Evolutionary conservation across 371 early-diverging fungal genomes (phyloP), one percentile per base, ranked within the genome.

Genomic region (Rhizopus stolonifer): DNA sequence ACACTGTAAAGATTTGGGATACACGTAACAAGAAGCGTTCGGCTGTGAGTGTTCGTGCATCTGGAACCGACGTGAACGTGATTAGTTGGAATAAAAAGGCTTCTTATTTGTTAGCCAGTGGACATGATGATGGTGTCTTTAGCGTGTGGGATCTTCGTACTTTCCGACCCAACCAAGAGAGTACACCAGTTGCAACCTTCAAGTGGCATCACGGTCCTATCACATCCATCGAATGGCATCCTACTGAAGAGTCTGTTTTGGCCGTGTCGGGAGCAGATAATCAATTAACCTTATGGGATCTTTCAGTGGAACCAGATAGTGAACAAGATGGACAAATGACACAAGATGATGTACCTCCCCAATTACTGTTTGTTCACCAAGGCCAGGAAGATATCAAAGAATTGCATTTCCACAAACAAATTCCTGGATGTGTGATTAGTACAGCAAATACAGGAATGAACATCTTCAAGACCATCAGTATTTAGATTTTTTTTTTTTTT

Each of bases 211-310:
- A 82, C 46, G 83, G 79, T 23, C 89, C 95, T 4, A 87, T 98
- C 57, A 95, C 96, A 3, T 94, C 95, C 9, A 92, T 98, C 56
- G 97, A 98, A 72, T 98, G 98, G 98, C 89, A 92, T 58, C 95
- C 96, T 6, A 82, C 79, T 2, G 98, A 98, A 61, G 89, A 90
- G 55, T 95, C 96, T 11, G 86, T 94, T 14, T 65, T 96, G 43
- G 94, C 88, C n/a, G 96, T 92, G 9, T 73, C 93, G 6, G 95
- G 96, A 10, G 95, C 91, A 10, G 98, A 98, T 67, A 90, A 98
- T 61, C 97, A 96, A 77, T 65, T 95, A 29, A 93, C 97, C n/a
- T 61, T 97, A 22, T 98, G 98, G 98, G 98, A 98, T 72, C 77
- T 96, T 34, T 91, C 95, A 4, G 91, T 97, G 11, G 98, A 98